Evolutionary conservation across 768 basidiomycete genomes (phyloP), one percentile per base, ranked within the genome.

Genomic region (Dioszegia aurantiaca): DNA sequence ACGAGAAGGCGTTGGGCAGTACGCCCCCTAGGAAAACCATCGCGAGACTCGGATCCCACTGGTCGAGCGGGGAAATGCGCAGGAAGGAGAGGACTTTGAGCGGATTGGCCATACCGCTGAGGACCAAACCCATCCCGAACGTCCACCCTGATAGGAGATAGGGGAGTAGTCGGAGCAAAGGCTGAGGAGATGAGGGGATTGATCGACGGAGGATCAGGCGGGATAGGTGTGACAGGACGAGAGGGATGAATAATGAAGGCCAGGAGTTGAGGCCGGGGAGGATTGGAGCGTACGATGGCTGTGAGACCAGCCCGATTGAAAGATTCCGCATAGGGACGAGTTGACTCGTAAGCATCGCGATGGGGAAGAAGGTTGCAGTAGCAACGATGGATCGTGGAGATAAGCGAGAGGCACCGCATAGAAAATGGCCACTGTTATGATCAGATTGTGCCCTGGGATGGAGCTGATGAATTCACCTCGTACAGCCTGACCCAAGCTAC

Each of bases 401-500:
- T 24, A 77, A 65, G 17, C 78, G 67, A 0, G 77, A 73, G 11
- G 77, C 60, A 2, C 78, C 78, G 51, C 75, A 72, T 3, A 79
- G 72, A 59, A 79, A 75, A 57, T 79, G 78, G 11, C 78, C 78
- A 48, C 66, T 64, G 4, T 1, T n/a, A 47, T 16, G 0, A 36
- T 61, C 33, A 60, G 58, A 33, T 28, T 16, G 4, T 26, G 37
- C 19, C 26, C 26, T n/a, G 12, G 23, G 51, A 33, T 23, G n/a
- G 30, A 21, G 17, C 37, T 45, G 12, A n/a, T n/a, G n/a, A n/a
- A n/a, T n/a, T n/a, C 23, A 59, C 55, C 62, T 67, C 6, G 78
- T 78, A 56, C 77, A 78, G 2, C 77, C 77, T 27, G 68, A 68
- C 2, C 73, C 76, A 27, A 78, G 73, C 76, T 77, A 54, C 30